A percentile compares a stretch with the other conserved stretches of the same genome.
phyloP scores from a whole-genome alignment of 2,329 filamentous ascomycete genomes.

The Ophiocordyceps robertsii region DNA sequence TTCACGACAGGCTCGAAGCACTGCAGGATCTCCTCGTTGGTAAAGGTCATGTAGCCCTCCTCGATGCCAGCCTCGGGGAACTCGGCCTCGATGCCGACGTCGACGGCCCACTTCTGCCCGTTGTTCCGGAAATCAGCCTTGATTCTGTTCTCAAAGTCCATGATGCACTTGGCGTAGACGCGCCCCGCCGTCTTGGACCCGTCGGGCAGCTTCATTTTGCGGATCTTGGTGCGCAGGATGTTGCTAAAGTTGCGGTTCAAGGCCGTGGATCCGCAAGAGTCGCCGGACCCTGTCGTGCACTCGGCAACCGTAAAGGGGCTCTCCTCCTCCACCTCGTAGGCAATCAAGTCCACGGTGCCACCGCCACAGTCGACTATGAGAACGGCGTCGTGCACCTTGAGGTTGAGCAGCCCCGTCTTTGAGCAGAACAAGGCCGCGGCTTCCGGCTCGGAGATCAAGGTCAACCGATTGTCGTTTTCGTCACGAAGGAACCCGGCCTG shows the following conservation, averaged over 20 bases:
- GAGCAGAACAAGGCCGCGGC: conserved; percentile 95
- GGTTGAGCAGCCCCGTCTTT: conserved; percentile 87
- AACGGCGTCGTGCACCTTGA: conserved; percentile 98
- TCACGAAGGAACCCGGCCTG: conserved; percentile 94
- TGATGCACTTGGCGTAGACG: conserved; percentile 98
- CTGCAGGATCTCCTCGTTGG: conserved; percentile 96
- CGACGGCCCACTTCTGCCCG: conserved; percentile 97
- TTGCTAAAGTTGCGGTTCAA: conserved; percentile 98
- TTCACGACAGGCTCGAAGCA: conserved; percentile 99
- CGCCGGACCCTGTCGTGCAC: conserved; percentile 92
- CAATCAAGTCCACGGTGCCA: conserved; percentile 96
- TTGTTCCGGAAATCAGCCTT: conserved; percentile 99
- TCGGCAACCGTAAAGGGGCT: conserved; percentile 93
- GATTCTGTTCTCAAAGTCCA: conserved; percentile 99
- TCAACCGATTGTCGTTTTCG: conserved; percentile 93
- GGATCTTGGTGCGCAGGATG: conserved; percentile 91
- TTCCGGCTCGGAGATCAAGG: conserved; percentile 90
- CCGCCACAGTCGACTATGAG: conserved; percentile 97
- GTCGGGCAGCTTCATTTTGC: conserved; percentile 97
- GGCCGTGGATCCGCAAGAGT: conserved; percentile 96
- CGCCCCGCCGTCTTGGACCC: conserved; percentile 95
- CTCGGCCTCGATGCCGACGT: conserved; percentile 96
- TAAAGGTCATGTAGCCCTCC: conserved; percentile 99
- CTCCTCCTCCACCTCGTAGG: conserved; percentile 97
- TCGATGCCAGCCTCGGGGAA: conserved; percentile 97